These are phyloP conservation scores for Eryngium alpinum DNA, from an alignment of 140 eudicot genomes.

Conservation along the genomic window DNA sequence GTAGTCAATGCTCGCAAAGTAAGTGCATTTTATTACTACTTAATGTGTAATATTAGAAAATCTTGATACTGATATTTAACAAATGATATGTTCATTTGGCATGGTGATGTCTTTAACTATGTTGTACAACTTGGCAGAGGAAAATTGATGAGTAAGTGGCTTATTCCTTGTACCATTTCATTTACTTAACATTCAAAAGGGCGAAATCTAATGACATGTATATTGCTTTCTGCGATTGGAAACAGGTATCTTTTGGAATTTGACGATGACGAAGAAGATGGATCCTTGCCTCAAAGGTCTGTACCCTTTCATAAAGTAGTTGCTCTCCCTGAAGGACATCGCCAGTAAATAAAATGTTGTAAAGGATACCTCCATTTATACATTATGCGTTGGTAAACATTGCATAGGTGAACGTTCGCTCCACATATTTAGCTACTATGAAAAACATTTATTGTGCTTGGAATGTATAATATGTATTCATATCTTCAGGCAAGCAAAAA, in stretches of 20 bases:
- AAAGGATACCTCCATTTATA: neutral
- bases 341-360: slow-evolving; percentile 40
- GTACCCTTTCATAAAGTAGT: slow-evolving; percentile 84
- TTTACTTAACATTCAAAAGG: neutral
- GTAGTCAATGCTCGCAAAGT: slow-evolving; percentile 88
- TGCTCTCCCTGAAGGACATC: slow-evolving; percentile 73
- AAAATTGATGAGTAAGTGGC: slow-evolving; percentile 76
- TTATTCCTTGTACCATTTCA: slow-evolving; percentile 2
- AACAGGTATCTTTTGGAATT: slow-evolving; percentile 67
- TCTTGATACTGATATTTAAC: neutral
- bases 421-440: neutral
- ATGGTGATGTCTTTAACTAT: slow-evolving; percentile 16
- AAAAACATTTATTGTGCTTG: neutral
- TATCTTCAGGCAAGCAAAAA: neutral
- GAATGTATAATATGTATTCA: neutral
- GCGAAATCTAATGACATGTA: neutral
- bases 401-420: neutral
- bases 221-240: neutral
- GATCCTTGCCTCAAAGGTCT: slow-evolving; percentile 61
- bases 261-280: slow-evolving; percentile 87
- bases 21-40: neutral
- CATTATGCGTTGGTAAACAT: no score
- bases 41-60: neutral
- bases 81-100: slow-evolving; percentile 1
- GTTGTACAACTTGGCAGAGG: slow-evolving; percentile 40